A percentile compares a stretch with the other conserved stretches of the same genome.
Evolutionary conservation across 345 rosid species (phyloP).

Genomic region (Eucalyptus regnans): DNA sequence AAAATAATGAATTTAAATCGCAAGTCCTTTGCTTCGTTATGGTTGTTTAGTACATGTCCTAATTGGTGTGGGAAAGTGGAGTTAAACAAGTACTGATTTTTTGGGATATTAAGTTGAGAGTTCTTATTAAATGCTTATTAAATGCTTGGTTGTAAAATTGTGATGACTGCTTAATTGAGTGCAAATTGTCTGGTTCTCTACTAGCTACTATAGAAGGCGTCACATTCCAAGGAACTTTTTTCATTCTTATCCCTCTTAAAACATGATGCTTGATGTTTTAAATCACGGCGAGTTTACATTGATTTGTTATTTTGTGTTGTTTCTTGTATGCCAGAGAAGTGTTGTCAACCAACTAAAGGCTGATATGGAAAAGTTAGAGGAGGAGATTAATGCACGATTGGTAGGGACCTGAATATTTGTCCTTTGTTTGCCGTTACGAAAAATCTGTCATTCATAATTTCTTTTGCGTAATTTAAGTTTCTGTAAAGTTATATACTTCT

Average conservation of each 20-base stretch:
- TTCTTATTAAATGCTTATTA: not conserved
- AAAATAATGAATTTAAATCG: not conserved
- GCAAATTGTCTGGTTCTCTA: not conserved
- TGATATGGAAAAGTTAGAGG: constrained; percentile 76
- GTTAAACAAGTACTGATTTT: not conserved
- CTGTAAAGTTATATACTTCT: not conserved
- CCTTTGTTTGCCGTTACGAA: constrained; percentile 8
- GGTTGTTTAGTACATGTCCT: not conserved
- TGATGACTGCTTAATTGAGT: not conserved
- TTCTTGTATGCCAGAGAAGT: constrained; percentile 51
- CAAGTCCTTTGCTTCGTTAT: not conserved
- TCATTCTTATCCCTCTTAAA: not conserved
- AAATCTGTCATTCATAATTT: not conserved
- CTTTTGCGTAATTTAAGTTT: not conserved
- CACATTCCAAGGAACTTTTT: not conserved
- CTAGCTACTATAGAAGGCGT: not conserved
- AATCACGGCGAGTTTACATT: not conserved
- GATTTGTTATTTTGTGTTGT: not conserved
- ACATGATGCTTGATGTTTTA: not conserved
- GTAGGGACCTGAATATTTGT: not conserved
- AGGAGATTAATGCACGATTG: constrained; percentile 71
- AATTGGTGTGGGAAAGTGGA: not conserved
- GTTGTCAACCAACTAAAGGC: constrained; percentile 85
- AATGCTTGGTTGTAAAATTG: not conserved
- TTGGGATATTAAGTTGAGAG: not conserved